Base-by-base conservation (phyloP, 148 eudicot species). In the Spergularia bocconei region DNA sequence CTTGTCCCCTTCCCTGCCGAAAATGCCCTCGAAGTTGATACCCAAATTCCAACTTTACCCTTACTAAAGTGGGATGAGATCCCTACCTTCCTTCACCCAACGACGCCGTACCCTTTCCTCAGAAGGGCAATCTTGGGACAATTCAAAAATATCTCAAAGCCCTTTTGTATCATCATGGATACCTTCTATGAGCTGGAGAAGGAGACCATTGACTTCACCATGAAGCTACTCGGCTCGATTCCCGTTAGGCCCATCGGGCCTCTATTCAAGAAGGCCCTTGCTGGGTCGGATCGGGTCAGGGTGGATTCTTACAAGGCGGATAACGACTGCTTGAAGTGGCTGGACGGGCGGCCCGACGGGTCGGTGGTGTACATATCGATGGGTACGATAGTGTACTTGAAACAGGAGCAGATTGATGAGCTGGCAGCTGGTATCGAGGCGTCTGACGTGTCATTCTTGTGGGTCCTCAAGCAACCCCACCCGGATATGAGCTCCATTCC, bases 201-300 rank as follows among this genome's bases (percentile, higher is more conserved):
- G 0, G 94, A 88, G 11, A 70, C 75, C 3, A 72, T 93, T 38
- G 86, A 89, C 5, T 75, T 82, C 80, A 82, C 87, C 68, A 77
- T 85, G 11, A 69, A 73, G 41, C 59, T 82, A 82, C 23, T 72
- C 48, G 65, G 70, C 73, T 7, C 57, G 0, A 74, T 80, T 54
- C 88, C 91, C 0, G 81, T 93, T 50, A 84, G 81, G 79, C 82
- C 95, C 6, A 82, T 93, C 21, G 98, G 94, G 38, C 98, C 98
- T 0, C 76, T 90, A 0, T 93, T 84, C 51, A 90, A 84, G 71
- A 80, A 72, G 20, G 25, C 71, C 3, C 29, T 25, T 11, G 19
- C 69, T 0, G 78, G 70, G 0, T 57, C 75, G 7, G 64, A 72
- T 13, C 60, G 41, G 12, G 84, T 91, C 9, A 70, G 81, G 20